Base-by-base conservation (phyloP, 768 basidiomycete species). In the Mycena leptocephala region DNA sequence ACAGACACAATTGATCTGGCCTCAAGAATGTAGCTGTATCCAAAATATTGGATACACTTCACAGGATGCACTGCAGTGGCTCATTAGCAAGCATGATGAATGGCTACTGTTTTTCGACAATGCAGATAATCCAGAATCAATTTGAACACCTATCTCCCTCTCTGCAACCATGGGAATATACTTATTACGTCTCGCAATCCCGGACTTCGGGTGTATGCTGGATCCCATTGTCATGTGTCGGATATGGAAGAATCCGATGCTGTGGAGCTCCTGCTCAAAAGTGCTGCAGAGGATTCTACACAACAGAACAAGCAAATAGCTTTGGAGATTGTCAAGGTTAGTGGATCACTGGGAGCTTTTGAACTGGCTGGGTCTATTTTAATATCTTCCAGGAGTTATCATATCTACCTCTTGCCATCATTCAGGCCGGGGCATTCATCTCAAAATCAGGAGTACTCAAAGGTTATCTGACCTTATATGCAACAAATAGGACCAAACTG, bases 101-200 rank as follows among this genome's bases (percentile, higher is more conserved):
- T 37, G 35, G 35, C 35, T 37, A 13, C 35, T 37, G 13, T 37
- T 37, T 37, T 37, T 37, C 13, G 35, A 37, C 35, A 37, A 13
- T 13, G 35, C 35, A 13, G 35, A 37, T 37, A 13, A 37, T 13
- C 35, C 35, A 37, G 13, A 37, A 37, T 37, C 35, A 37, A 37
- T 37, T 13, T 37, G 35, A 37, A 37, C 35, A 6, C 6, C 6
- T 37, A 37, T 37, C 13, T 37, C 35, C 35, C 35, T 13, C 6
- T 6, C 6, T 37, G 35, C 35, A 20, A 26, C 10, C 65, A 74
- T 46, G 72, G 72, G 5, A 68, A 64, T 28, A 61, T 74, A 10
- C n/a, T 74, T 18, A 74, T 74, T n/a, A 74, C 72, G 24, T 65
- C 63, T 51, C 41, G 72, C 2, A 65, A 66, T 28, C 51, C 33